Percentiles rank a stretch among this genome's conserved stretches.
These are phyloP conservation scores for Tricholoma saponaceum DNA, from an alignment of 768 basidiomycete species.

Conservation along the genomic window DNA sequence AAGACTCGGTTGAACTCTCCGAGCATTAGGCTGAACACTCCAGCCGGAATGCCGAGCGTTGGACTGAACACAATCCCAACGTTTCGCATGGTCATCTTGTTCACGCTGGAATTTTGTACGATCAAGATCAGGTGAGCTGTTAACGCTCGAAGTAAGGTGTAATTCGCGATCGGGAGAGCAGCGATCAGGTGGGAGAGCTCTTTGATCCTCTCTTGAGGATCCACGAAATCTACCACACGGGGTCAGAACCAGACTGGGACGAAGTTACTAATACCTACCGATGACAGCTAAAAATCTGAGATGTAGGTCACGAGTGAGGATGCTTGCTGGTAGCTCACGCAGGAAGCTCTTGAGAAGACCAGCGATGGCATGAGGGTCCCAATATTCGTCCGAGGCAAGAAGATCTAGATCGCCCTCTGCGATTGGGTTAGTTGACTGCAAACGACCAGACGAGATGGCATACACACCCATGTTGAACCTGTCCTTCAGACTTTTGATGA, in stretches of 20 bases:
- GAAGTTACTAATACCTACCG: conserved; percentile 49
- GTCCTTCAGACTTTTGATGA: conserved; percentile 91
- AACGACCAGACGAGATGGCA: conserved; percentile 5
- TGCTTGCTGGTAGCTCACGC: conserved; percentile 89
- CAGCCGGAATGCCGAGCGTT: conserved; percentile 96
- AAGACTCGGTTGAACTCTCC: conserved; percentile 92
- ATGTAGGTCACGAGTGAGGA: conserved; percentile 90
- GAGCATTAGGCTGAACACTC: conserved; percentile 92
- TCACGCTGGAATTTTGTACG: conserved; percentile 82
- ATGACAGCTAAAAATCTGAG: conserved; percentile 89
- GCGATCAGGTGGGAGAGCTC: conserved; percentile 87
- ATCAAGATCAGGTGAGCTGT: conserved; percentile 94
- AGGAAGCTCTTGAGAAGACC: conserved; percentile 92
- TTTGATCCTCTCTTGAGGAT: conserved; percentile 81
- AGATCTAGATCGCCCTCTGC: conserved; percentile 96
- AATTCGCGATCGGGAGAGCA: conserved; percentile 86
- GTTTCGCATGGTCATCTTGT: conserved; percentile 99
- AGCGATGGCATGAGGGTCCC: conserved; percentile 97
- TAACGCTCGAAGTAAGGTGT: conserved; percentile 88
- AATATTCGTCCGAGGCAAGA: conserved; percentile 82
- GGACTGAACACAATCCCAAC: conserved; percentile 99
- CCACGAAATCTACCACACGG: conserved; percentile 67
- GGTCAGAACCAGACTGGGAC: conserved; percentile 2
- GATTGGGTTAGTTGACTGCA: conserved; percentile 9
- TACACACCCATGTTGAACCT: conserved; percentile 83